Evolutionary conservation across 169 alveolate species (phyloP).

Genomic region (Ichthyophthirius multifiliis): DNA sequence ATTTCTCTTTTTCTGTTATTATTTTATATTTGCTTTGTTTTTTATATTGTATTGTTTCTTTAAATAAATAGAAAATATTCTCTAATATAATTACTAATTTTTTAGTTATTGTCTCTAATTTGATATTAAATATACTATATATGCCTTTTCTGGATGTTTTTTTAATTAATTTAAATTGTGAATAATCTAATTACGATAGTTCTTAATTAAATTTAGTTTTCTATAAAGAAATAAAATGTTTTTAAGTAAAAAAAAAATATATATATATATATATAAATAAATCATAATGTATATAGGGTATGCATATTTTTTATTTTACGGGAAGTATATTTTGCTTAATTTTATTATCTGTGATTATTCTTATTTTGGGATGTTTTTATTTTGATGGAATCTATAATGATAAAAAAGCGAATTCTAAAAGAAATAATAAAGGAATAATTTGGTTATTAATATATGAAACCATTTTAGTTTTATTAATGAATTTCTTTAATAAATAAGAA

Average conservation of each 20-base stretch:
- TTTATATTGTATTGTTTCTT: too few species aligned
- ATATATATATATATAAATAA: background rate
- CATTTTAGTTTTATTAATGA: background rate
- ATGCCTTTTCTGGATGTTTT: background rate
- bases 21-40: too few species aligned
- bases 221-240: too few species aligned
- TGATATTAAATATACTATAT: background rate
- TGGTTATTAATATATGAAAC: background rate
- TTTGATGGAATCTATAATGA: background rate
- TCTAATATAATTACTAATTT: too few species aligned
- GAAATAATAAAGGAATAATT: too few species aligned
- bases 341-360: background rate
- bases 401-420: too few species aligned
- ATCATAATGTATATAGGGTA: background rate
- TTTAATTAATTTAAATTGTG: background rate
- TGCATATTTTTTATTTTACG: background rate
- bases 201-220: too few species aligned
- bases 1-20: too few species aligned
- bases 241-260: background rate
- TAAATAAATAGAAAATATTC: too few species aligned
- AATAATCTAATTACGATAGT: background rate
- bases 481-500: conserved; percentile 10
- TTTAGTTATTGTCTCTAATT: too few species aligned
- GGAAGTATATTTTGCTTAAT: background rate
- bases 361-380: background rate